Conservation (phyloP, 306 rosid genomes). For the Acmispon strigosus region DNA sequence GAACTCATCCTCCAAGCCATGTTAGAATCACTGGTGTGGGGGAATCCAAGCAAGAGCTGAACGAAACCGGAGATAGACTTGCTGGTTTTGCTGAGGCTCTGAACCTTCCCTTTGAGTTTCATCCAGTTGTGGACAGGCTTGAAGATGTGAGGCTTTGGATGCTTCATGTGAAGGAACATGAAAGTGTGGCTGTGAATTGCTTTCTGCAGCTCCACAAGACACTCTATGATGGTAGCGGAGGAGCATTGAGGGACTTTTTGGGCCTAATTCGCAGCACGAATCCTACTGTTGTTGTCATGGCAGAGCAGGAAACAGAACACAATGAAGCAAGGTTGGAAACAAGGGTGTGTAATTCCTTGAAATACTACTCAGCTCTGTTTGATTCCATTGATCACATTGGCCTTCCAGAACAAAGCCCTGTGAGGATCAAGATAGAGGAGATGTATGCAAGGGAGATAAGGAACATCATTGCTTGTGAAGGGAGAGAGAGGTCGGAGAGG, state of each 20-base stretch:
- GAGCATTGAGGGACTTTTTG: constrained; percentile 69
- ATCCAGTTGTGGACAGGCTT: constrained; percentile 87
- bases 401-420: constrained; percentile 51
- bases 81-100: constrained; percentile 77
- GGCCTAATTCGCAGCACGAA: constrained; percentile 85
- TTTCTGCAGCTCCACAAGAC: constrained; percentile 82
- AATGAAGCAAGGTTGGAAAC: constrained; percentile 51
- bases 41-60: constrained; percentile 85
- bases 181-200: constrained; percentile 77
- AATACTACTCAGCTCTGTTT: constrained; percentile 71
- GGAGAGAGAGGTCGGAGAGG: constrained; percentile 79
- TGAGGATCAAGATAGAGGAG: constrained; percentile 69
- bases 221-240: constrained; percentile 57
- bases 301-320: constrained; percentile 88
- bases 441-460: constrained; percentile 74
- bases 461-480: constrained; percentile 84
- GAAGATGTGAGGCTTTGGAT: constrained; percentile 99
- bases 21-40: constrained; percentile 89
- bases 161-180: constrained; percentile 96
- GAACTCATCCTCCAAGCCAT: constrained; percentile 79
- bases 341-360: constrained; percentile 62
- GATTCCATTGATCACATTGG: constrained; percentile 55
- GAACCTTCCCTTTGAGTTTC: constrained; percentile 87
- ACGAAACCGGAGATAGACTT: constrained; percentile 87
- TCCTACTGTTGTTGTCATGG: constrained; percentile 53